Conservation (phyloP, 2,329 filamentous ascomycete genomes). For the Exophiala viscosa region DNA sequence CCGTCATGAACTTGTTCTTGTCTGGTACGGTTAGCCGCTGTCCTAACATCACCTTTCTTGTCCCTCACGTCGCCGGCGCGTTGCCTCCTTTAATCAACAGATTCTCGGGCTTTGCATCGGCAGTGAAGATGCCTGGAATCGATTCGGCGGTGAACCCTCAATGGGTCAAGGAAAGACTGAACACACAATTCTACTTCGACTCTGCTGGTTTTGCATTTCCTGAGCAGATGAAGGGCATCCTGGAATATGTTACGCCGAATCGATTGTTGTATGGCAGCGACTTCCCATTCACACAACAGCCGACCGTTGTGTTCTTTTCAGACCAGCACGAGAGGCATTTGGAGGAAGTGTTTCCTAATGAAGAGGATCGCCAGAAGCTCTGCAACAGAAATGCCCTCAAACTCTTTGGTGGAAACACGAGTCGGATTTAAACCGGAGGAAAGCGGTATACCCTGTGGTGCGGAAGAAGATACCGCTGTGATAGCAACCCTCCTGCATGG, state of each 20-base stretch:
- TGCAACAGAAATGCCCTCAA: conserved; percentile 22
- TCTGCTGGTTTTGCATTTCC: conserved; percentile 27
- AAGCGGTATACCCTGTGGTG: too few relatives aligned
- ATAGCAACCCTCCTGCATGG: too few relatives aligned
- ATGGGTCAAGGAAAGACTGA: conserved; percentile 26
- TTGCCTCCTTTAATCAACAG: conserved; percentile 34
- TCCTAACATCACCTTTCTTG: conserved; percentile 47
- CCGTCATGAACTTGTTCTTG: conserved; percentile 48
- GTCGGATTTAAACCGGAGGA: neutral
- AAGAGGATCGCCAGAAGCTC: conserved; percentile 23
- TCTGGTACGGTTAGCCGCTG: conserved; percentile 45
- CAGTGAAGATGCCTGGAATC: conserved; percentile 23
- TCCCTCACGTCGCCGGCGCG: conserved; percentile 49
- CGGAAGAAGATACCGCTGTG: neutral
- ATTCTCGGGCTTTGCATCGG: conserved; percentile 17
- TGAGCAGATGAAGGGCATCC: conserved; percentile 25
- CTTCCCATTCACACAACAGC: conserved; percentile 24
- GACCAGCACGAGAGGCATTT: conserved; percentile 25
- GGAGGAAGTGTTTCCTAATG: conserved; percentile 19
- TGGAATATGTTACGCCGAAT: conserved; percentile 25
- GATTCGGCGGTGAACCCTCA: conserved; percentile 16
- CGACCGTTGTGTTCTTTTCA: conserved; percentile 16
- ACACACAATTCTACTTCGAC: conserved; percentile 28
- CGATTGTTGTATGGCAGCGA: conserved; percentile 27
- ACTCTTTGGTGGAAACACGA: conserved; percentile 11